Base-by-base conservation (phyloP, 2,329 filamentous ascomycete genomes). In the Fusarium mangiferae region DNA sequence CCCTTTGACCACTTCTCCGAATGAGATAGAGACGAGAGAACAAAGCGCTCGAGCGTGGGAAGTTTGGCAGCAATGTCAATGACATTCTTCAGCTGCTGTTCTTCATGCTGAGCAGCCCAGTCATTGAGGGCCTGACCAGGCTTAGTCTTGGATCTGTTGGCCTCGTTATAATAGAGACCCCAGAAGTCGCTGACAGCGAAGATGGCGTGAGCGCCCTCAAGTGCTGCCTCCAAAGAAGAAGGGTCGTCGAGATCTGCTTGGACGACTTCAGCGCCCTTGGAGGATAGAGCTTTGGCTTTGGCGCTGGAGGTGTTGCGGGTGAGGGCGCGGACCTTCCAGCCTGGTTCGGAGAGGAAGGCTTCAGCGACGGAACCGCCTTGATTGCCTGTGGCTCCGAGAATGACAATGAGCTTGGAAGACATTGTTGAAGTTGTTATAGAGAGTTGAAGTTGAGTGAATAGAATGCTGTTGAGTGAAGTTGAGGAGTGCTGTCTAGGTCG, bases 11-110 rank as follows among this genome's bases (percentile, higher is more conserved):
- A 81, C 65, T 81, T 83, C 13, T 70, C 77, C 3, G 79, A 78
- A 70, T 84, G 75, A 4, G 80, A 78, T 1, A 86, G 68, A 1
- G 79, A 79, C 8, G 83, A 85, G 6, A 84, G 68, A 7, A 87
- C 67, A 22, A 86, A 80, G 9, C 81, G 74, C 41, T 85, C 80
- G 5, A 86, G 66, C 0, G 72, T 78, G 0, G 68, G 56, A 3
- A 83, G 60, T 9, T 75, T 74, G 0, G 81, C 78, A 3, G 82
- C 83, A 5, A 80, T 81, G 60, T 84, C 81, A 5, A 81, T 79
- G 11, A 83, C 78, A 38, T 82, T 82, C 62, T 79, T 81, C 1
- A 80, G 74, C 59, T 85, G 83, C 55, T 79, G 77, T 6, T 78
- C 62, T 49, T 85, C 84, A n/a, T 75, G 61, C n/a, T 81, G 74